A percentile compares a stretch with the other conserved stretches of the same genome.
phyloP scores from a whole-genome alignment of 2,329 filamentous ascomycete genomes.

The Trichophyton mentagrophytes region DNA sequence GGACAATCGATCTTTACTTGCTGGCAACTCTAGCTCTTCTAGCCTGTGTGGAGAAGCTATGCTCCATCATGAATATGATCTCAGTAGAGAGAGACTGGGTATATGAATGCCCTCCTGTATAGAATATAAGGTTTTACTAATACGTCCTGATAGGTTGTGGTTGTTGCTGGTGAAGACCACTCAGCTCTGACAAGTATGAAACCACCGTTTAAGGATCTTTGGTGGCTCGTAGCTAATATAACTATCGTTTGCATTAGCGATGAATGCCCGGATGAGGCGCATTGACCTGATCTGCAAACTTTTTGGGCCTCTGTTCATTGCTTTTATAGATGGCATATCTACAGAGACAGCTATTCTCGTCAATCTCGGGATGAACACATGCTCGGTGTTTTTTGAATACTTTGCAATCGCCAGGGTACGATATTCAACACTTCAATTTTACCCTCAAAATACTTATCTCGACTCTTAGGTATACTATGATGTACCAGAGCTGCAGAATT shows the following conservation, averaged over 20 bases:
- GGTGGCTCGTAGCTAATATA: neutral
- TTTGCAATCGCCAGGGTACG: slow-evolving; percentile 27
- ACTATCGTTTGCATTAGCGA: slow-evolving; percentile 14
- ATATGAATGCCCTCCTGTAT: neutral
- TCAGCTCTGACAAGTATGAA: too few relatives aligned
- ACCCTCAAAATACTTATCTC: too few relatives aligned
- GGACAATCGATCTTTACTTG: neutral
- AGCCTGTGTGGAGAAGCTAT: slow-evolving; percentile 57
- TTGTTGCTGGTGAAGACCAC: neutral
- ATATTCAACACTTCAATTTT: neutral
- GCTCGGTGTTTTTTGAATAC: slow-evolving; percentile 30
- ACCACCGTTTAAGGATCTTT: too few relatives aligned
- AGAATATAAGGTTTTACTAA: neutral
- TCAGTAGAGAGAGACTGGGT: slow-evolving; percentile 60
- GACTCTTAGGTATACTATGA: neutral
- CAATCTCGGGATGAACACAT: slow-evolving; percentile 34
- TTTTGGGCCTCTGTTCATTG: slow-evolving; percentile 40
- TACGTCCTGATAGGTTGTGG: neutral
- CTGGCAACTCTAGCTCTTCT: slow-evolving; percentile 36
- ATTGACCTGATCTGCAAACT: slow-evolving; percentile 49
- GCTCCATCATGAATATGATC: slow-evolving; percentile 51
- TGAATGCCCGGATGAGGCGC: slow-evolving; percentile 44
- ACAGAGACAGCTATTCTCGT: slow-evolving; percentile 35
- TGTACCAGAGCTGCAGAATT: neutral
- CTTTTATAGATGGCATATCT: slow-evolving; percentile 34